Evolutionary conservation across 257 asterid species (phyloP).

Genomic region (Solanum sparsipilum): DNA sequence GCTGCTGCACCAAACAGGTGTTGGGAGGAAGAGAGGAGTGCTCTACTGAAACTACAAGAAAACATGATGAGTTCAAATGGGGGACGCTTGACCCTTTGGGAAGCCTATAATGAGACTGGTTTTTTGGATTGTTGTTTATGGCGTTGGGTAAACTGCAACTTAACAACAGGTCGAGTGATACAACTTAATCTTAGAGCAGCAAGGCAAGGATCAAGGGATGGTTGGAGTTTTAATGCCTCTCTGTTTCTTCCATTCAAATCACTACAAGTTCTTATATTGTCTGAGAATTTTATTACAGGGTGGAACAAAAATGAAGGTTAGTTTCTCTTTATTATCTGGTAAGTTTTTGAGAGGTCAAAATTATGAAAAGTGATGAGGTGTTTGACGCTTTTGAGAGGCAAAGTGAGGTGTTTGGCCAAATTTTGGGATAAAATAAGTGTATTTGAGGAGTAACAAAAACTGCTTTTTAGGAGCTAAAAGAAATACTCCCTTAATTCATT

Average conservation of each 20-base stretch:
- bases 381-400: too few species aligned
- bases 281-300: neutral
- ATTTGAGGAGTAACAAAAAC: too few species aligned
- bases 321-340: neutral
- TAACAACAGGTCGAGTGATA: neutral
- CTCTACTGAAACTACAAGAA: neutral
- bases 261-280: neutral
- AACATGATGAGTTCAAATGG: neutral
- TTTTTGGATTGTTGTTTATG: neutral
- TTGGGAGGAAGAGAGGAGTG: neutral
- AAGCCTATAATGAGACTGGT: neutral
- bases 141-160: neutral
- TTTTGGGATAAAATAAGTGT: too few species aligned
- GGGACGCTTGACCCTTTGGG: neutral
- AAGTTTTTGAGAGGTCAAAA: too few species aligned
- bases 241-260: neutral
- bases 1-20: neutral
- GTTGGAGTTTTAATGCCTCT: neutral
- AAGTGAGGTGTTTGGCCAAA: too few species aligned
- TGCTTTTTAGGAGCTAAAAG: too few species aligned
- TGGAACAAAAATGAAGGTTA: neutral
- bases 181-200: neutral
- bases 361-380: too few species aligned
- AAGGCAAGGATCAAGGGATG: neutral
- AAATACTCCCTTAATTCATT: too few species aligned